Conservation (phyloP, 306 rosid species). For the Casuarina glauca region DNA sequence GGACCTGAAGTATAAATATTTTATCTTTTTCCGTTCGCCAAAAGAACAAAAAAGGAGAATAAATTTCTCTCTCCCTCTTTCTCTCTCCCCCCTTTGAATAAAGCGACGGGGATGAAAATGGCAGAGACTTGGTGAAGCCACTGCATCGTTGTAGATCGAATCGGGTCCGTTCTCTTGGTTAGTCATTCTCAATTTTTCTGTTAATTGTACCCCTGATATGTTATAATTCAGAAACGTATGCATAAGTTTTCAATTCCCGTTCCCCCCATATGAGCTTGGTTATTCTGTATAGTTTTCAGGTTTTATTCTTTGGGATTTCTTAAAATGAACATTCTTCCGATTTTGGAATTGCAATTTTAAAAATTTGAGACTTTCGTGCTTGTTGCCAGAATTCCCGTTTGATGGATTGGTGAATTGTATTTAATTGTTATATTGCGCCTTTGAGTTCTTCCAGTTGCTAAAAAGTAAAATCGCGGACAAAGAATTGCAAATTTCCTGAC, state of each 20-base stretch:
- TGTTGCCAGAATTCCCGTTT: background rate
- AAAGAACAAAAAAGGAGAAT: background rate
- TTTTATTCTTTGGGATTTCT: slow-evolving; percentile 25
- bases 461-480: background rate
- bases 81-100: slow-evolving; percentile 14
- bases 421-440: background rate
- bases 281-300: background rate
- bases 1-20: slow-evolving; percentile 12
- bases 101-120: slow-evolving; percentile 39
- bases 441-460: background rate
- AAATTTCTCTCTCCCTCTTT: slow-evolving; percentile 17
- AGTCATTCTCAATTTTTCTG: background rate
- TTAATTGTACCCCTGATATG: background rate
- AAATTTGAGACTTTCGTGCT: slow-evolving; percentile 11
- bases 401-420: background rate
- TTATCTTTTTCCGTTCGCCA: background rate
- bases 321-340: background rate
- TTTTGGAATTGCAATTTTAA: slow-evolving; percentile 10
- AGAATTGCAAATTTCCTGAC: background rate
- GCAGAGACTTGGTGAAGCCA: slow-evolving; percentile 47
- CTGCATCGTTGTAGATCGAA: slow-evolving; percentile 57
- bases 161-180: slow-evolving; percentile 51
- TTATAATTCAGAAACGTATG: background rate
- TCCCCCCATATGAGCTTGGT: slow-evolving; percentile 5
- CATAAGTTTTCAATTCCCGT: background rate